Evolutionary conservation across 306 rosid species (phyloP), one percentile per base, ranked within the genome.

Genomic region (Begonia masoniana): DNA sequence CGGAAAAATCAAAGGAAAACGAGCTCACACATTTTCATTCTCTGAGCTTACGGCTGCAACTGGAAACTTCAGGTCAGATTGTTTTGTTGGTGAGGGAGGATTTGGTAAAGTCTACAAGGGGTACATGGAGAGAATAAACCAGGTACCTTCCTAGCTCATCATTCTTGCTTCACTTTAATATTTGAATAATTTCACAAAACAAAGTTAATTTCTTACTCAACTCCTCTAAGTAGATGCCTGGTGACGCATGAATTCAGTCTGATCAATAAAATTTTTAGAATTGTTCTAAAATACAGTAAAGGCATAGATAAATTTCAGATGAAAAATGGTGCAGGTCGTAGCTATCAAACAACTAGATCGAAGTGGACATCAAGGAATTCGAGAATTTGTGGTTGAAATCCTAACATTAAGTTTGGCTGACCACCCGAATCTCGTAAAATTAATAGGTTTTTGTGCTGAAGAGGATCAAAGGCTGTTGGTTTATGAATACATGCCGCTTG

Each of bases 91-190:
- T 12, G 76, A 72, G 73, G 92, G 95, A 42, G 95, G 92, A 68
- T 85, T 85, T 73, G 95, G 95, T 47, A 41, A 57, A 45, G 95
- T 85, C 55, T 82, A 79, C 74, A 79, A 67, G 65, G 95, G 87
- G 41, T 35, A 50, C 42, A 13, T 82, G 60, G 62, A 15, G 13
- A 59, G 51, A 1, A 47, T 47, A 19, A 41, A 62, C 9, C 64
- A 79, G 86, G 95, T 85, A 49, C 42, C 13, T 56, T 14, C 31
- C 15, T 50, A 3, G 14, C 7, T 10, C 15, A 60, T 50, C 19
- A 60, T 13, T 60, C 42, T 19, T 10, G 24, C 35, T 13, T 61
- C 39, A 31, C 39, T 31, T 31, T 31, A 6, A 31, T 21, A 31
- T 31, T 31, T 5, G 39, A 31, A 31, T 31, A 7, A 31, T 31